A percentile compares a stretch with the other conserved stretches of the same genome.
These are phyloP conservation scores for Coniochaeta sp. DNA, from an alignment of 2,329 filamentous ascomycete species.

Conservation along the genomic window DNA sequence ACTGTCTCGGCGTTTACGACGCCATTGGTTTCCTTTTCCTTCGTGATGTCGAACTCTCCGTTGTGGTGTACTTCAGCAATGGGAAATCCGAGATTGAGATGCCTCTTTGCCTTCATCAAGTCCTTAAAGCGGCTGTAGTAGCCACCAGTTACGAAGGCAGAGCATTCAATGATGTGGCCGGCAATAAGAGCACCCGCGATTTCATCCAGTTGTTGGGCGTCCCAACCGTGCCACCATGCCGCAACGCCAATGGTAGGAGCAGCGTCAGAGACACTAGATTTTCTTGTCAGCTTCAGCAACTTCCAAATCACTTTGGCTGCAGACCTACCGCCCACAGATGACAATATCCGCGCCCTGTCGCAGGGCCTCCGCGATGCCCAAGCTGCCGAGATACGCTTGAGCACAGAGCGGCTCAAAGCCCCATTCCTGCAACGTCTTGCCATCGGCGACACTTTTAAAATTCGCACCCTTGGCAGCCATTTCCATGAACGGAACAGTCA, in stretches of 20 bases:
- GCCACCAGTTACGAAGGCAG: conserved; percentile 34
- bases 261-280: conserved; percentile 23
- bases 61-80: conserved; percentile 40
- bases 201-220: conserved; percentile 29
- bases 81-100: conserved; percentile 32
- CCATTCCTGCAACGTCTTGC: conserved; percentile 10
- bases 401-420: conserved; percentile 10
- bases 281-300: neutral
- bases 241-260: conserved; percentile 38
- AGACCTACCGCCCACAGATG: conserved; percentile 23
- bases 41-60: conserved; percentile 23
- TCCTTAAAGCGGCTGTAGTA: conserved; percentile 39
- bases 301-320: neutral
- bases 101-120: conserved; percentile 27
- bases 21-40: conserved; percentile 16
- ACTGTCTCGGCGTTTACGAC: conserved; percentile 10
- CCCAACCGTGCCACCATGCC: conserved; percentile 40
- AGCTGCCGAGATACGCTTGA: conserved; percentile 32
- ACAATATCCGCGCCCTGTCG: conserved; percentile 26
- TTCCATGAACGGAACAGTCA: conserved; percentile 10
- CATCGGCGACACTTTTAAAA: conserved; percentile 9
- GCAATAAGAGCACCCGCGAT: conserved; percentile 34
- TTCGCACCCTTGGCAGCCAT: conserved; percentile 7
- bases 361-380: conserved; percentile 26
- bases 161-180: conserved; percentile 36